Evolutionary conservation across 495 filamentous ascomycete genomes (phyloP).

Genomic region (Aspergillus biplanus): DNA sequence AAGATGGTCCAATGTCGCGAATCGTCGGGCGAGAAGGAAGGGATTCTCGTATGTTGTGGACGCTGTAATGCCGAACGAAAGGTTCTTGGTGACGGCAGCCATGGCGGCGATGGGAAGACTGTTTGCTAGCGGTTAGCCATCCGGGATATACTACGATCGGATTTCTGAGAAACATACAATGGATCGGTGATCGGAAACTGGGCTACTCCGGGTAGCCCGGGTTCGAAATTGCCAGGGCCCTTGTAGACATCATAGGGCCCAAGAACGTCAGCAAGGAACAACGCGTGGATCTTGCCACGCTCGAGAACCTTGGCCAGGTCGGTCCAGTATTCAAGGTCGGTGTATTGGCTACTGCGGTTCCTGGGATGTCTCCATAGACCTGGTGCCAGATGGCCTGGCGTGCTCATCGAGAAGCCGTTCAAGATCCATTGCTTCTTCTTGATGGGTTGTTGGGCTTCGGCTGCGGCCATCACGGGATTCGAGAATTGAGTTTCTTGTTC

Average conservation of each 20-base stretch:
- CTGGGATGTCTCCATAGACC: constrained; percentile 51
- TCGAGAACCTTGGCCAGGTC: constrained; percentile 50
- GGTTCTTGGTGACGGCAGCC: constrained; percentile 58
- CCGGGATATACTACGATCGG: not conserved
- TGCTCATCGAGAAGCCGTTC: constrained; percentile 59
- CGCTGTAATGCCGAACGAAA: constrained; percentile 69
- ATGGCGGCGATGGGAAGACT: constrained; percentile 36
- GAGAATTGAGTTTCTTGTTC: too few relatives aligned
- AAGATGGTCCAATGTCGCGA: constrained; percentile 70
- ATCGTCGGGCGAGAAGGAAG: constrained; percentile 66
- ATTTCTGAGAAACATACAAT: constrained; percentile 31
- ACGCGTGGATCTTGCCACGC: constrained; percentile 53
- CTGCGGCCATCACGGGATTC: not conserved
- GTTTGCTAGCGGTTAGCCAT: not conserved
- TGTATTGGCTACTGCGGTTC: constrained; percentile 52
- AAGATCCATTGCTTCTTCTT: constrained; percentile 54
- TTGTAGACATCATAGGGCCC: constrained; percentile 69
- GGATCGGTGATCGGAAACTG: constrained; percentile 68
- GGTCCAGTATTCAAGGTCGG: constrained; percentile 48
- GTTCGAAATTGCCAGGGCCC: constrained; percentile 55
- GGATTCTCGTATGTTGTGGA: constrained; percentile 72
- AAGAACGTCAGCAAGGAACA: constrained; percentile 57
- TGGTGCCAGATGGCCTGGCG: constrained; percentile 52
- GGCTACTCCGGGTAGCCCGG: constrained; percentile 61
- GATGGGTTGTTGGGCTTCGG: not conserved